Base-by-base conservation (phyloP, 805 yeast genomes). In the Kluyveromyces lactis region DNA sequence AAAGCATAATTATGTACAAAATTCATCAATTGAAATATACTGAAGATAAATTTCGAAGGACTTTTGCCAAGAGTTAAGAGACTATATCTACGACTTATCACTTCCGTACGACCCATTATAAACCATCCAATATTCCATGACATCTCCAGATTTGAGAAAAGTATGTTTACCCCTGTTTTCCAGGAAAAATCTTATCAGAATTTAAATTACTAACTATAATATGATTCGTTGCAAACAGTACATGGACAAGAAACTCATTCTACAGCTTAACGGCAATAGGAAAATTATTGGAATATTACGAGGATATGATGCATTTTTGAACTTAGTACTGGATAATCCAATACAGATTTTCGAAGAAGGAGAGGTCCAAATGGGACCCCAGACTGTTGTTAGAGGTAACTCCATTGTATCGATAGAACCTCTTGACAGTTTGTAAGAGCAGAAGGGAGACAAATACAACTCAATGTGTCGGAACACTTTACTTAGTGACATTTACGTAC, bases 241-340 rank as follows among this genome's bases (percentile, higher is more conserved):
- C 56, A 71, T 86, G 74, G 89, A 84, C 55, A 85, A 84, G 62
- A 75, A 76, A 51, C 69, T 90, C 19, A 68, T 77, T 11, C 66
- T 90, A 13, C 83, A 81, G 47, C 68, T 90, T 43, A 86, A 86
- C 58, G 94, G 95, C 1, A 64, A 82, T 11, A 70, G 97, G 37
- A 74, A 73, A 49, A 75, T 90, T 1, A 73, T 75, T n/a, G 97
- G 97, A 2, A 73, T 75, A 10, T 69, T 90, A 40, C 69, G 85
- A 51, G 97, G 97, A 2, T 90, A 78, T 58, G 97, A 90, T 56
- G 63, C 74, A n/a, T 83, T 82, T 53, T 56, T 84, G 50, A 84
- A 84, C 52, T 62, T 83, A 18, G 86, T 84, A 0, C 56, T 84
- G 27, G 84, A 78, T 33, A 82, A 80, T 37, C 86, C 86, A 1